Conservation (phyloP, 2,329 filamentous ascomycete species). For the Raffaelea deltoideospora region DNA sequence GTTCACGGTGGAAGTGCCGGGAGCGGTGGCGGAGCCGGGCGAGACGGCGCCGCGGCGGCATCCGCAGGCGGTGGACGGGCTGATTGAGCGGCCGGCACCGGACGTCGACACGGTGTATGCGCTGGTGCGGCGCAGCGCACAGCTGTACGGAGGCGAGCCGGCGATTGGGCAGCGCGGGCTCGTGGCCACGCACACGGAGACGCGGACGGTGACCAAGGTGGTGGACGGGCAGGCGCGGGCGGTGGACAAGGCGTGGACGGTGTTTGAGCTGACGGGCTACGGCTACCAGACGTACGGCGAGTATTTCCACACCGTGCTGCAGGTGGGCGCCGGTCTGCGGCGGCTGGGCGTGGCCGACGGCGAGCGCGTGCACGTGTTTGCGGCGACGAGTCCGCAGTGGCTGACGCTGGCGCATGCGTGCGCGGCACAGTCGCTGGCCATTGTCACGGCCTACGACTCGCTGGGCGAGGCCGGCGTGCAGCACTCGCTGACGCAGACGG, state of each 20-base stretch:
- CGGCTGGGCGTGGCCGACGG: slow-evolving; percentile 54
- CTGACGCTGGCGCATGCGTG: slow-evolving; percentile 62
- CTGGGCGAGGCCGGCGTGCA: slow-evolving; percentile 71
- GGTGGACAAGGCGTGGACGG: slow-evolving; percentile 84
- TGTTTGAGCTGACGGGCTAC: slow-evolving; percentile 70
- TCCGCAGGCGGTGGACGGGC: slow-evolving; percentile 52
- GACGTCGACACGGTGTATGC: slow-evolving; percentile 67
- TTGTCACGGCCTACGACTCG: slow-evolving; percentile 91
- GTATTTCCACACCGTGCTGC: slow-evolving; percentile 54
- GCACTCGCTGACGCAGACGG: slow-evolving; percentile 73
- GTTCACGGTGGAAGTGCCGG: slow-evolving; percentile 59
- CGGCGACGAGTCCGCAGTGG: slow-evolving; percentile 76
- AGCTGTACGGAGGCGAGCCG: slow-evolving; percentile 44
- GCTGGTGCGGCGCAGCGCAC: slow-evolving; percentile 55
- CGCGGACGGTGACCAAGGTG: slow-evolving; percentile 79
- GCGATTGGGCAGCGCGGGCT: slow-evolving; percentile 60
- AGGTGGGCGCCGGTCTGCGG: slow-evolving; percentile 58
- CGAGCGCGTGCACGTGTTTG: slow-evolving; percentile 68
- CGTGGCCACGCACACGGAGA: slow-evolving; percentile 65
- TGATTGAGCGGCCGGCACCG: slow-evolving; percentile 49
- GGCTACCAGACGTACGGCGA: slow-evolving; percentile 64
- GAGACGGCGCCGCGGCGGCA: slow-evolving; percentile 77
- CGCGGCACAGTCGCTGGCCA: slow-evolving; percentile 74
- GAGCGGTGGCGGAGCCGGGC: slow-evolving; percentile 53
- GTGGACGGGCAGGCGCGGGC: slow-evolving; percentile 65